A percentile compares a stretch with the other conserved stretches of the same genome.
These are phyloP conservation scores for Rosa chinensis DNA, from an alignment of 306 rosid genomes.

Conservation along the genomic window DNA sequence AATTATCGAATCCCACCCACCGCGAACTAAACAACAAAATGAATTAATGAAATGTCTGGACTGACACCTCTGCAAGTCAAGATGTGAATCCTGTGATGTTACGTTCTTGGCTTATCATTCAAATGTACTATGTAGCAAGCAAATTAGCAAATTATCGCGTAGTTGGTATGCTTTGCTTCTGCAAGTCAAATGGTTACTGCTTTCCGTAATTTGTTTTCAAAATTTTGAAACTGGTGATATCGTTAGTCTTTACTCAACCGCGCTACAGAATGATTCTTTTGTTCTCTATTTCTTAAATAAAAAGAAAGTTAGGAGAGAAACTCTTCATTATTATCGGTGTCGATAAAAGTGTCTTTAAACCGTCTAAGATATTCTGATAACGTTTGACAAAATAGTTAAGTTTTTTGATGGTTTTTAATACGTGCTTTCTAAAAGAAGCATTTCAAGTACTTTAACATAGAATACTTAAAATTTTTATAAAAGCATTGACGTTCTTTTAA, in stretches of 20 bases:
- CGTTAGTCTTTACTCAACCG: background rate
- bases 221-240: background rate
- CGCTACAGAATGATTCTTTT: background rate
- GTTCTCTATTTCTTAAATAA: background rate
- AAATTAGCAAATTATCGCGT: background rate
- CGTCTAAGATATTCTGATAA: too few relatives aligned
- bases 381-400: too few relatives aligned
- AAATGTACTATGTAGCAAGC: background rate
- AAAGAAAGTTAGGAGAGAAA: background rate
- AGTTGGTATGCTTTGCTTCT: conserved; percentile 7
- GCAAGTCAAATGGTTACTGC: background rate
- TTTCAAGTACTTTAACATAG: too few relatives aligned
- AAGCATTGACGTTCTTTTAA: too few relatives aligned
- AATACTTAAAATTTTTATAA: too few relatives aligned
- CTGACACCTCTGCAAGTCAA: conserved; percentile 6
- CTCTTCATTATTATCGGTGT: background rate
- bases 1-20: background rate
- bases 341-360: background rate
- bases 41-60: background rate
- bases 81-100: background rate
- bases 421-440: too few relatives aligned
- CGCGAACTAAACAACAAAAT: background rate
- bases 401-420: too few relatives aligned
- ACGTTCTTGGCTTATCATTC: conserved; percentile 4
- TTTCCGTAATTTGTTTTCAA: background rate